Evolutionary conservation across 306 rosid genomes (phyloP).

Genomic region (Acacia melanoxylon): DNA sequence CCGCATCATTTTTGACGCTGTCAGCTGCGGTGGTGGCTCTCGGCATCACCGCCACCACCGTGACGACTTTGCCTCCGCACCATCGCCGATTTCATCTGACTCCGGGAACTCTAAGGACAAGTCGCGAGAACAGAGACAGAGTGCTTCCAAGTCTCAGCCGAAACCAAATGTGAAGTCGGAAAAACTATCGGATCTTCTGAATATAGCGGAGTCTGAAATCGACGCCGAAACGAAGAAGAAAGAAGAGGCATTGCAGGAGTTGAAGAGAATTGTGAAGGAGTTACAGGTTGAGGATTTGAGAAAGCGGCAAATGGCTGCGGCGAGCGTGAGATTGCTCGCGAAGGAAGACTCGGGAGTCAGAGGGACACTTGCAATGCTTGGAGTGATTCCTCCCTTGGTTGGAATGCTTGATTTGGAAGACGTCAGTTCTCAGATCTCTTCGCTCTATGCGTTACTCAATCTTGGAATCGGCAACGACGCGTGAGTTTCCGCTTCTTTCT

Average conservation of each 20-base stretch:
- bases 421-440: conserved; percentile 64
- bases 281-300: conserved; percentile 55
- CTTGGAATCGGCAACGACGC: conserved; percentile 90
- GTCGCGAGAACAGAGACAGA: conserved; percentile 5
- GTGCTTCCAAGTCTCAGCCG: not conserved
- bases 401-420: conserved; percentile 83
- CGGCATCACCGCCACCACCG: conserved; percentile 41
- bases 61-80: not conserved
- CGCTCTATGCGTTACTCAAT: conserved; percentile 94
- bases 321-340: conserved; percentile 58
- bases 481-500: conserved; percentile 49
- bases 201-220: conserved; percentile 52
- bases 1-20: conserved; percentile 69
- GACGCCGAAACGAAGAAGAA: conserved; percentile 56
- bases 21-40: conserved; percentile 82
- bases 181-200: conserved; percentile 84
- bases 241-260: conserved; percentile 59
- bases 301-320: conserved; percentile 60
- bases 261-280: conserved; percentile 65
- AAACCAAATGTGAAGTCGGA: conserved; percentile 47
- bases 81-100: conserved; percentile 22
- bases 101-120: conserved; percentile 20
- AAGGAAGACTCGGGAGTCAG: conserved; percentile 78
- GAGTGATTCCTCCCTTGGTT: conserved; percentile 87
- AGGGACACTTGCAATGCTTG: conserved; percentile 79